Evolutionary conservation across 345 rosid genomes (phyloP).

Genomic region (sweet orange (Citrus sinensis)): DNA sequence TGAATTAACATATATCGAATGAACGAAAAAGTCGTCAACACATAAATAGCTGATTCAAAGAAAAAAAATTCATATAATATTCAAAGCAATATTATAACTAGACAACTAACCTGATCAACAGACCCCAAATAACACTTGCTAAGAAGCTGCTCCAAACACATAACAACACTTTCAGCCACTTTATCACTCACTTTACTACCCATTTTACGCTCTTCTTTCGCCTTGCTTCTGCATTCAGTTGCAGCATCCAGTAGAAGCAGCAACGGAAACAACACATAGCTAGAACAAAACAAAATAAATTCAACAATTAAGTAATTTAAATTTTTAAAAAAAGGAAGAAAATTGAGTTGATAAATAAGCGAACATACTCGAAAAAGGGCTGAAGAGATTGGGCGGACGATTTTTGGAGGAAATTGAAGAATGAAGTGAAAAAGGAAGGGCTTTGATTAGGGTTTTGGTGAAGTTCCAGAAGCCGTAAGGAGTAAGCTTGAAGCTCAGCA

Average conservation of each 20-base stretch:
- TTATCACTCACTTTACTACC: conserved; percentile 59
- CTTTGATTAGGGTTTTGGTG: conserved; percentile 51
- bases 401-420: conserved; percentile 51
- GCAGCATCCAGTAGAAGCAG: conserved; percentile 78
- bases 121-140: conserved; percentile 57
- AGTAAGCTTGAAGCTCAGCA: conserved; percentile 44
- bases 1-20: too few species aligned
- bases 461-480: conserved; percentile 65
- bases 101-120: conserved; percentile 59
- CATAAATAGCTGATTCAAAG: neutral
- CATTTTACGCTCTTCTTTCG: conserved; percentile 16
- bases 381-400: conserved; percentile 54
- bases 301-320: neutral
- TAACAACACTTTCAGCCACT: conserved; percentile 74
- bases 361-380: conserved; percentile 71
- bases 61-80: neutral
- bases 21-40: too few species aligned
- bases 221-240: conserved; percentile 47
- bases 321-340: neutral
- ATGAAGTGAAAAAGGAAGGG: conserved; percentile 39
- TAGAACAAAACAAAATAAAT: conserved; percentile 27
- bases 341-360: neutral
- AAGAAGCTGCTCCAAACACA: conserved; percentile 81
- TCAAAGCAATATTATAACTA: neutral
- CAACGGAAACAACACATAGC: conserved; percentile 80